Percentiles rank a stretch among this genome's conserved stretches.
These are phyloP conservation scores for Isabelozyma pseudorhagii DNA, from an alignment of 805 yeast species.

Conservation along the genomic window DNA sequence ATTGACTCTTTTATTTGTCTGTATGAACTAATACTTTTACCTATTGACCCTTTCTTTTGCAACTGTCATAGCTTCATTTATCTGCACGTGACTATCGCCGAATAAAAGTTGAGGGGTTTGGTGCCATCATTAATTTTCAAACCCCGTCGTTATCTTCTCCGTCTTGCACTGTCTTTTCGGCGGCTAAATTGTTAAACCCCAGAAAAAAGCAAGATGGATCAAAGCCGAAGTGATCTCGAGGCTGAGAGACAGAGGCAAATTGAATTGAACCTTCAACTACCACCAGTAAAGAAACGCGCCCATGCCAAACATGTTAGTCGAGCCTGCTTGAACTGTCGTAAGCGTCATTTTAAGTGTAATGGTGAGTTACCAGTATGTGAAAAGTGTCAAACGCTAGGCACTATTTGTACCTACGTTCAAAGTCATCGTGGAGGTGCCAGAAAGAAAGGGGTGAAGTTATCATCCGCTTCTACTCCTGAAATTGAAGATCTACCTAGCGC, in stretches of 20 bases:
- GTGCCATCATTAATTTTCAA: neutral
- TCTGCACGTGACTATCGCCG: neutral
- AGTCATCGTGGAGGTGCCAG: slow-evolving; percentile 55
- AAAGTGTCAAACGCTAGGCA: slow-evolving; percentile 32
- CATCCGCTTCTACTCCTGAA: neutral
- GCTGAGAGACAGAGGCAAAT: neutral
- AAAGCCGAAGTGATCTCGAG: too few species aligned
- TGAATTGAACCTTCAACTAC: neutral
- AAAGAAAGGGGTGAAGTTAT: slow-evolving; percentile 38
- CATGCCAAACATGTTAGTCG: slow-evolving; percentile 10
- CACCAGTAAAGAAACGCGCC: neutral
- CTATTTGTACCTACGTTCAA: slow-evolving; percentile 46
- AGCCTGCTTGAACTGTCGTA: slow-evolving; percentile 52
- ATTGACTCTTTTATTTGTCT: too few species aligned
- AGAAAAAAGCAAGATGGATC: too few species aligned
- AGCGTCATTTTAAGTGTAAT: slow-evolving; percentile 49
- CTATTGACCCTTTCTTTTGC: neutral
- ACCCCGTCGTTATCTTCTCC: neutral
- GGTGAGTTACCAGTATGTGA: slow-evolving; percentile 46
- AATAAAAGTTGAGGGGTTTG: neutral
- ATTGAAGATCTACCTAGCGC: too few species aligned
- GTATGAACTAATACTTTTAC: too few species aligned
- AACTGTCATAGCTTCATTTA: neutral
- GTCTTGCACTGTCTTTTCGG: too few species aligned
- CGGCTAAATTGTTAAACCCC: too few species aligned